Evolutionary conservation across 176 grass and related monocot genomes (phyloP), one percentile per base, ranked within the genome.

Genomic region (Musa schizocarpa): DNA sequence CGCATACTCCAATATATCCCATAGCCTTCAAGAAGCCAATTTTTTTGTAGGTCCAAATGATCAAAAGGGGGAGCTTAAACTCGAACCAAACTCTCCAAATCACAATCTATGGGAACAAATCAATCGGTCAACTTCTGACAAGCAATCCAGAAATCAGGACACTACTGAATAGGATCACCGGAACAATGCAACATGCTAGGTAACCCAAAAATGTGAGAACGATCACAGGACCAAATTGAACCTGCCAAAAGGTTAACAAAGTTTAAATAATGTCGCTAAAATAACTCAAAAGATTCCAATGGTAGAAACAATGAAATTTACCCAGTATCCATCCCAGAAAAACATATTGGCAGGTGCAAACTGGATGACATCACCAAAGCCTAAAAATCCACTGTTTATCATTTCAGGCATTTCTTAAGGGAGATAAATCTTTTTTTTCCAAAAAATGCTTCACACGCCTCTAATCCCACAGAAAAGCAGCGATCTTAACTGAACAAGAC

Each of bases 241-340:
- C 71, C 71, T 73, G 71, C 71, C 71, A 73, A 73, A 73, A 73
- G 71, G 50, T 73, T 54, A 73, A 73, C 51, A 25, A 13, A 73
- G 22, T 73, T 9, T 49, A 23, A 48, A 48, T 53, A 73, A 54
- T 23, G 27, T 12, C 14, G 13, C 24, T 13, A 73, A 54, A 73
- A 25, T 73, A 73, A 54, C 52, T 54, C 27, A 11, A 73, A 55
- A 54, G 14, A 12, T 65, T 77, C 8, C 34, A 43, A 43, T 6
- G n/a, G 24, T 43, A 73, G 14, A 52, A 72, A 87, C 70, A 54
- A 76, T 51, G 43, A 76, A 78, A 56, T 75, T 86, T 87, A 83
- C 69, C 72, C 71, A 65, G 69, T 59, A 61, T 55, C 71, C 73
- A 53, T 54, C 65, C 57, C 55, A 52, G 5, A 72, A 69, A 63